A percentile compares a stretch with the other conserved stretches of the same genome.
These are phyloP conservation scores for Aureobasidium pullulans DNA, from an alignment of 2,329 filamentous ascomycete species.

Conservation along the genomic window DNA sequence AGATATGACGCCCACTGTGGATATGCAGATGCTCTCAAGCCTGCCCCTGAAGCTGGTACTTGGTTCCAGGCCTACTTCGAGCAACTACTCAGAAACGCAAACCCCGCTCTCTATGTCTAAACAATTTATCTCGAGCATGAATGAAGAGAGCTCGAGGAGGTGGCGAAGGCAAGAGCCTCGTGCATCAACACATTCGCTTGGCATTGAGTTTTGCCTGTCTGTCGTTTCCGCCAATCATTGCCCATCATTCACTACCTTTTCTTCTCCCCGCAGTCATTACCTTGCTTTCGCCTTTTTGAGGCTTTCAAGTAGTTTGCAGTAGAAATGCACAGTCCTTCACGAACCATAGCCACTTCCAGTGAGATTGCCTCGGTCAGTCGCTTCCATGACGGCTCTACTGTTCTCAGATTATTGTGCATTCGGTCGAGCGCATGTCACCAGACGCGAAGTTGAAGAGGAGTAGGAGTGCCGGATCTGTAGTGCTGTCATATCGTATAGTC, in stretches of 20 bases:
- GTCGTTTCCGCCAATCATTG: not conserved
- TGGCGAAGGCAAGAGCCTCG: not conserved
- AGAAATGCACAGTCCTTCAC: too few species aligned
- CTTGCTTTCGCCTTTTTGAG: too few species aligned
- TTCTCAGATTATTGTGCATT: too few species aligned
- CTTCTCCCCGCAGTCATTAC: not conserved
- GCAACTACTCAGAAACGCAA: slow-evolving; percentile 29
- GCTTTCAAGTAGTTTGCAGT: too few species aligned
- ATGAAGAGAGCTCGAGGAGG: too few species aligned
- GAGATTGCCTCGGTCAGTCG: too few species aligned
- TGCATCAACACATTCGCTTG: not conserved
- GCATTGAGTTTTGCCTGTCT: not conserved
- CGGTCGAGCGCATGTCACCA: too few species aligned
- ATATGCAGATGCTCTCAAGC: slow-evolving; percentile 15
- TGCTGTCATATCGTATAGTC: too few species aligned
- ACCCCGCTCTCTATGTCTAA: slow-evolving; percentile 19
- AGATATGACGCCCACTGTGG: slow-evolving; percentile 46
- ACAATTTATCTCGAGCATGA: not conserved
- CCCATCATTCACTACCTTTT: not conserved
- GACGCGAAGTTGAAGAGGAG: too few species aligned
- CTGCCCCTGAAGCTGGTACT: slow-evolving; percentile 58
- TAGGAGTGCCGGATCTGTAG: too few species aligned
- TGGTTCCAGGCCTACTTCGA: slow-evolving; percentile 52
- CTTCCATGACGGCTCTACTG: too few species aligned
- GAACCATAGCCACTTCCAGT: too few species aligned